phyloP scores from a whole-genome alignment of 1,139 yeast species.

The Torulaspora pretoriensis region DNA sequence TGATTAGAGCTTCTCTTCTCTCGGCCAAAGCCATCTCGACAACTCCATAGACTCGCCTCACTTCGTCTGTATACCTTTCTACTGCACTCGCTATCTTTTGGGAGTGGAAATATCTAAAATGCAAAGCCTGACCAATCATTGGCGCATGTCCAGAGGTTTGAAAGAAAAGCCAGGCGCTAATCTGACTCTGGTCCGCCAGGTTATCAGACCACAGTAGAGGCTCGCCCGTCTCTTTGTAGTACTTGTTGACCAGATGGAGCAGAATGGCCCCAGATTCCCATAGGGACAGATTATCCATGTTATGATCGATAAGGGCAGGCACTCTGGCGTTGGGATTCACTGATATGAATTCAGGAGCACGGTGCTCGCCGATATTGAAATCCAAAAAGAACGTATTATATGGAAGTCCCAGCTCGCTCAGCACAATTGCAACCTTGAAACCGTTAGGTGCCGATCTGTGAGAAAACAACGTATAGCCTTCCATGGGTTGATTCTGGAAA shows the following conservation, averaged over 20 bases:
- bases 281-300: conserved; percentile 68
- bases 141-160: conserved; percentile 97
- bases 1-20: conserved; percentile 80
- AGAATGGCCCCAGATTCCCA: conserved; percentile 97
- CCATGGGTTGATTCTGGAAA: conserved; percentile 72
- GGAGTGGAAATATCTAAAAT: conserved; percentile 86
- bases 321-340: conserved; percentile 93
- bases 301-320: conserved; percentile 89
- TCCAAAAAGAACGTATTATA: conserved; percentile 84
- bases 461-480: conserved; percentile 82
- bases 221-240: conserved; percentile 62
- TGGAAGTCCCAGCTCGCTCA: conserved; percentile 74
- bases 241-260: conserved; percentile 67
- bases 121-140: conserved; percentile 96
- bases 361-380: conserved; percentile 83
- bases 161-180: conserved; percentile 85
- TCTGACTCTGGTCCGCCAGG: conserved; percentile 78
- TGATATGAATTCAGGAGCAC: conserved; percentile 88
- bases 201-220: conserved; percentile 81
- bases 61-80: conserved; percentile 89
- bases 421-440: conserved; percentile 87
- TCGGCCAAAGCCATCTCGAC: conserved; percentile 94
- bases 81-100: conserved; percentile 85
- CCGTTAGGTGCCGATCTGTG: conserved; percentile 97
- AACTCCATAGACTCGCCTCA: conserved; percentile 88